Base-by-base conservation (phyloP, 768 basidiomycete genomes). In the Psilocybe azurescens region DNA sequence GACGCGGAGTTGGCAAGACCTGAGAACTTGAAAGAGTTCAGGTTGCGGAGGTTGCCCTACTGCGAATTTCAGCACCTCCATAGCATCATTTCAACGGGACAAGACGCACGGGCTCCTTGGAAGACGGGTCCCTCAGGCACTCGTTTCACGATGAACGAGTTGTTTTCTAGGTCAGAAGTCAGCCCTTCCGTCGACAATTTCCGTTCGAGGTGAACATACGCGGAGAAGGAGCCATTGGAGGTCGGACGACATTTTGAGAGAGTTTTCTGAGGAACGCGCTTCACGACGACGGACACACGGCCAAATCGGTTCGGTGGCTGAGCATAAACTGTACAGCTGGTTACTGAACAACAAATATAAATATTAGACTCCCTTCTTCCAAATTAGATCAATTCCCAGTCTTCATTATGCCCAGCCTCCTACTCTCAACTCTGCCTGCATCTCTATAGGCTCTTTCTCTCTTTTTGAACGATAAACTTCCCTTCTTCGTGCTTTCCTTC, bases 211-310 rank as follows among this genome's bases (percentile, higher is more conserved):
- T 8, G 56, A 49, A 87, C 90, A 73, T 72, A 93, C 92, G 73
- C 92, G 92, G 75, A 93, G 78, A 64, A 97, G 89, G 75, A 95
- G 89, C 95, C 95, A 97, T 81, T 95, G 86, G 77, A 97, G 92
- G 77, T 96, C 94, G 82, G 80, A 74, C 72, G 93, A 93, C 93
- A 94, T 94, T 74, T 78, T 86, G 80, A 73, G 53, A 56, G 67
- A 67, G 59, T 67, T 66, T 67, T 56, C 55, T 67, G 67, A 63
- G 68, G 65, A 59, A 67, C 67, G 64, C 54, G 58, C 59, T 52
- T 41, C 67, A 59, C 69, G 62, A 63, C 62, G 67, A 66, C 20
- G 50, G 47, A 54, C 18, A 16, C 30, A 14, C 32, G 39, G 59
- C 64, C 56, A 59, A 64, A 68, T 63, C 59, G 61, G 64, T 59